Base-by-base conservation (phyloP, 805 yeast genomes). In the Maudiozyma barnettii region DNA sequence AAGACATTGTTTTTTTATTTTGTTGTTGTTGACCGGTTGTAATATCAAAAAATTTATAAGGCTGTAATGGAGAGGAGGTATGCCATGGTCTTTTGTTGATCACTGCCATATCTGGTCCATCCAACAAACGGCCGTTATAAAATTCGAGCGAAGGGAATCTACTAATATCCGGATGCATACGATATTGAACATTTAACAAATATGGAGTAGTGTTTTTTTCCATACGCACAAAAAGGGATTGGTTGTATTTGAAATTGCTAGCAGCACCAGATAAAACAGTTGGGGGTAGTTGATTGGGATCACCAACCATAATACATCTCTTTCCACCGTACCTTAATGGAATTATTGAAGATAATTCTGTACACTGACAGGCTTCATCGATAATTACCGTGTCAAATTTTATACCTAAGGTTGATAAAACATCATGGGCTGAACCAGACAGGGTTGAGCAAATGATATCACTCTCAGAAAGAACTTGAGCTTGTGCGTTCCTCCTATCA, bases 351-450 rank as follows among this genome's bases (percentile, higher is more conserved):
- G 96, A 87, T 33, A 91, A 62, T 61, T 91, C 99, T 37, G 93
- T 90, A 78, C 95, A 84, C 65, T 91, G 99, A 55, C 97, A 95
- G 2, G 99, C 99, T 65, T 91, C 99, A 69, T 91, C 99, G 51
- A 91, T 82, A 44, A 91, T 82, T 1, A 93, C 97, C 4, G 95
- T 87, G 43, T 85, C 95, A 61, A 93, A 91, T 39, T 77, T 76
- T 58, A 88, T 75, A 9, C 88, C 80, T 60, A 91, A 68, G 39
- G 80, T 74, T 0, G 88, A 80, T 38, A 91, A 72, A 50, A 88
- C 78, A 52, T 86, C 93, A 68, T 89, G 96, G 0, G 98, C 96
- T 4, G 96, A 79, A 26, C 97, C 98, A 0, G 97, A 90, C 31
- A 91, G 70, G 0, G 99, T 91, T 0, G 97, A 75, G 59, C 98